These are phyloP conservation scores for Nicotiana sylvestris DNA, from an alignment of 257 asterid species.

Conservation along the genomic window DNA sequence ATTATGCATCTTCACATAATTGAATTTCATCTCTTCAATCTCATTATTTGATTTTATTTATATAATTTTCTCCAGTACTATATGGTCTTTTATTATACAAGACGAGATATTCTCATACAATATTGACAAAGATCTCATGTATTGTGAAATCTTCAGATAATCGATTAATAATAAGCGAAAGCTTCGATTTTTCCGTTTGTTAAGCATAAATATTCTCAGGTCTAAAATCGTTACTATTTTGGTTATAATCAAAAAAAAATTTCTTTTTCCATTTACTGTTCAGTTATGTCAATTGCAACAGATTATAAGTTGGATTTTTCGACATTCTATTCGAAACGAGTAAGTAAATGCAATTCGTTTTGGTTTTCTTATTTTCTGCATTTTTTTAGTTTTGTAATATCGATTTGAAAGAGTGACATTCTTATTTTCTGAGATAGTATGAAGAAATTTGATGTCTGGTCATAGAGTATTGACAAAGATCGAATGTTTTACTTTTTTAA, in stretches of 20 bases:
- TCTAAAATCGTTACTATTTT: background rate
- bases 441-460: background rate
- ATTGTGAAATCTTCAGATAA: background rate
- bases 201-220: slow-evolving; percentile 13
- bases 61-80: too few species aligned
- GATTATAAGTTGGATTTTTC: background rate
- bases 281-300: background rate
- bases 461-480: too few species aligned
- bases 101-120: too few species aligned
- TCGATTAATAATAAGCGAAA: slow-evolving; percentile 12
- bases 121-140: too few species aligned
- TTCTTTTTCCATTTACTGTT: background rate
- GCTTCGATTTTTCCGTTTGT: slow-evolving; percentile 22
- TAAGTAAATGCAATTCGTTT: background rate
- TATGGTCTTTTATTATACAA: too few species aligned
- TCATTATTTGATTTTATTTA: too few species aligned
- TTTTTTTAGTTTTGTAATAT: background rate
- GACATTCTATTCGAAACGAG: too few species aligned
- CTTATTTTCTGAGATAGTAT: background rate
- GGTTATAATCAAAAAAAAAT: background rate
- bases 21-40: too few species aligned
- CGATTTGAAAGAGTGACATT: background rate
- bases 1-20: too few species aligned
- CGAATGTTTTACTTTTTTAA: too few species aligned
- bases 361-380: background rate